Conservation (phyloP, 2,329 filamentous ascomycete genomes). For the Venturia carpophila region DNA sequence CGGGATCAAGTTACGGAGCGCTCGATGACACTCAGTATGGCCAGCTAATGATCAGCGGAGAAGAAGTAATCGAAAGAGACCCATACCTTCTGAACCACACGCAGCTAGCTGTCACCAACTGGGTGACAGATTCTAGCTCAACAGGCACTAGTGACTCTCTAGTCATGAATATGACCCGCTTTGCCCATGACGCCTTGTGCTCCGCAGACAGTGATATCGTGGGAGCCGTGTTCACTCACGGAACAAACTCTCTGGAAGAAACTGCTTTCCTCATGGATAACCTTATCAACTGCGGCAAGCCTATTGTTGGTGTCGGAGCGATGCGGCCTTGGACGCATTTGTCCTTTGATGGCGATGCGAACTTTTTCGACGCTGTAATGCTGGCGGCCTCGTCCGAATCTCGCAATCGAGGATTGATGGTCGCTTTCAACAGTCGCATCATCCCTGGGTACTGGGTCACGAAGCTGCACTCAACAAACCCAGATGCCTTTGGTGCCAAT, state of each 20-base stretch:
- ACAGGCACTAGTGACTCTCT: constrained; percentile 27
- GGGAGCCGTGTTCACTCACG: constrained; percentile 27
- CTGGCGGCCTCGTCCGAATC: constrained; percentile 24
- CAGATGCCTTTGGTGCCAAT: constrained; percentile 25
- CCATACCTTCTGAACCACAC: neutral
- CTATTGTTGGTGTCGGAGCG: constrained; percentile 25
- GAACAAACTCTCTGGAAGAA: constrained; percentile 28
- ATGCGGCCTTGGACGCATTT: constrained; percentile 27
- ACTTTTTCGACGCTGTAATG: constrained; percentile 27
- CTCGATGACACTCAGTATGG: neutral
- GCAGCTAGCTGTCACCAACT: neutral
- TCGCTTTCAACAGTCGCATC: constrained; percentile 27
- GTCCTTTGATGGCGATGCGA: constrained; percentile 25
- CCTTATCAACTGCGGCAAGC: constrained; percentile 27
- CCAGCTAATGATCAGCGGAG: neutral
- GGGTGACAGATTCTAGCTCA: constrained; percentile 20
- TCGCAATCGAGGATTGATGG: constrained; percentile 24
- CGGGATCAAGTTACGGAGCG: neutral
- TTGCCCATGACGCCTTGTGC: constrained; percentile 26
- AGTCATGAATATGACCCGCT: constrained; percentile 29
- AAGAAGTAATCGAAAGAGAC: neutral
- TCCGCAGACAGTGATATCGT: constrained; percentile 27
- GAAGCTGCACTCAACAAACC: constrained; percentile 26
- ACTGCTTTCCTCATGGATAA: constrained; percentile 27
- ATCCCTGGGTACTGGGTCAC: constrained; percentile 26